Evolutionary conservation across 768 basidiomycete species (phyloP).

Genomic region (Termitomyces sp.): DNA sequence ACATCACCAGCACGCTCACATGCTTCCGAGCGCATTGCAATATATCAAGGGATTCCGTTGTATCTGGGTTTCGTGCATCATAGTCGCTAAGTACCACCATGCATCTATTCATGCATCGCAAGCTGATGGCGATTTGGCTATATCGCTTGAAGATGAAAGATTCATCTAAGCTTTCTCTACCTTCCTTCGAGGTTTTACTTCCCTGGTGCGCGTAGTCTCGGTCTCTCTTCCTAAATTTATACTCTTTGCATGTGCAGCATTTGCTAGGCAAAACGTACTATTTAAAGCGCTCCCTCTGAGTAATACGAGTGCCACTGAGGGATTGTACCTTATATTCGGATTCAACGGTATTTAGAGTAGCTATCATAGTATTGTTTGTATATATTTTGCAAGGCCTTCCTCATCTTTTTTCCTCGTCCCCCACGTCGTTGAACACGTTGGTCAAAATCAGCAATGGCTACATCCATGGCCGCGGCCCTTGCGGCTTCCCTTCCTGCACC

Average conservation of each 20-base stretch:
- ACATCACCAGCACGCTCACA: slow-evolving; percentile 3
- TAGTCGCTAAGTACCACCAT: slow-evolving; percentile 20
- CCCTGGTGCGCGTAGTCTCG: slow-evolving; percentile 4
- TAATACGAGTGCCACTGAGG: not conserved
- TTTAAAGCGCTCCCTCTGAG: not conserved
- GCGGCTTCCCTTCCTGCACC: slow-evolving; percentile 78
- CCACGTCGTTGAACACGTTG: not conserved
- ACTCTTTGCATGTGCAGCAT: not conserved
- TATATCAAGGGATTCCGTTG: not conserved
- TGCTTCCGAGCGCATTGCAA: slow-evolving; percentile 3
- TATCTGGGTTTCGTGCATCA: slow-evolving; percentile 3
- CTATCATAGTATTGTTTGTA: slow-evolving; percentile 17
- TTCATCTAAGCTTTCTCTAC: not conserved
- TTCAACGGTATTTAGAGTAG: not conserved
- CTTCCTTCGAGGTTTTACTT: not conserved
- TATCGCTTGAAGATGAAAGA: not conserved
- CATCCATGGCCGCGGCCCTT: slow-evolving; percentile 90
- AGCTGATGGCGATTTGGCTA: slow-evolving; percentile 8
- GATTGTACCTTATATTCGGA: not conserved
- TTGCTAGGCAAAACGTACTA: not conserved
- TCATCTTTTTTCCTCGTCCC: slow-evolving; percentile 12
- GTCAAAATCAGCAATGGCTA: slow-evolving; percentile 42
- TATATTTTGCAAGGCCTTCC: slow-evolving; percentile 23
- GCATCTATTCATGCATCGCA: slow-evolving; percentile 9
- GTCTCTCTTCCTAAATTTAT: not conserved